Evolutionary conservation across 345 rosid genomes (phyloP), one percentile per base, ranked within the genome.

Genomic region (Citrus mangshanensis): DNA sequence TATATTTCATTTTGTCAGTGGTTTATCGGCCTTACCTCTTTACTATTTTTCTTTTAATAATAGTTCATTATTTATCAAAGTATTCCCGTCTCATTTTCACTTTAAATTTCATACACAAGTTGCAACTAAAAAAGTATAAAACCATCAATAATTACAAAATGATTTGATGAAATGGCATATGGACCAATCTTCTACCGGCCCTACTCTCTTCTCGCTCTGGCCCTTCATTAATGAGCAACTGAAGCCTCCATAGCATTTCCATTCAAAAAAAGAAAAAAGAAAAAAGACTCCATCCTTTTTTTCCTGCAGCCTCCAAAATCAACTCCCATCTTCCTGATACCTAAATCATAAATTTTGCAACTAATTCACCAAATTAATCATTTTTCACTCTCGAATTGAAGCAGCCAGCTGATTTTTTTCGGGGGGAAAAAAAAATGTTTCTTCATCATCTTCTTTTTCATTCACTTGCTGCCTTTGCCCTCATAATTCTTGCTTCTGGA

Each of bases 401-500:
- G 69, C 12, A 0, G 35, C 22, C 3, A 46, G 51, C 51, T 3
- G 51, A 13, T 46, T 46, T 3, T 1, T 1, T 46, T 46, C 5
- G 1, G 18, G 5, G 3, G 13, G 0, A 1, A 46, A 13, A 3
- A 3, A 46, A 51, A 51, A 75, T 75, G 78, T 3, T 64, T 9
- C 22, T 12, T 22, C 70, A 7, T 30, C 61, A 14, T 63, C 59
- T 77, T 66, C 35, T 86, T 62, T 54, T 82, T 68, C 6, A 63
- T 51, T 74, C 67, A 77, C 54, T 82, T 38, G 0, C 68, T 63
- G 78, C 79, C 7, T 79, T 69, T 62, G 64, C 83, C 68, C 49
- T 81, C 42, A 3, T 66, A 68, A 77, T 54, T 42, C 81, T 38
- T 68, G 68, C 71, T 49, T 82, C 51, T 68, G 88, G 84, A 60